Percentiles rank a stretch among this genome's conserved stretches.
Evolutionary conservation across 768 basidiomycete genomes (phyloP).

Genomic region (Lentinula raphanica): DNA sequence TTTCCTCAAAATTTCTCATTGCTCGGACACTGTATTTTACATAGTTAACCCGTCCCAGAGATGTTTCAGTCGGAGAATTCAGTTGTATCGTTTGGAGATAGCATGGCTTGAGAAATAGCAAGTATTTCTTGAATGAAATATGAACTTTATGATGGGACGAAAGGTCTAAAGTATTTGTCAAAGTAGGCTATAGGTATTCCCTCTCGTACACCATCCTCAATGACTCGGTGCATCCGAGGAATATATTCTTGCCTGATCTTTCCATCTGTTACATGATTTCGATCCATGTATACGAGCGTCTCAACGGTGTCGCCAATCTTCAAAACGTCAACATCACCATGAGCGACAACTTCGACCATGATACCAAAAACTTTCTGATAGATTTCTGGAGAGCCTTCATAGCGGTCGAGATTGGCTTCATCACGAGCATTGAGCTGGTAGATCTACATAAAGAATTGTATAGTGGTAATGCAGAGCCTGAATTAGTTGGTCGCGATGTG

Average conservation of each 20-base stretch:
- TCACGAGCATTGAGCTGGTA: constrained; percentile 37
- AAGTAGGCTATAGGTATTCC: constrained; percentile 39
- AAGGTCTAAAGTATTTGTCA: constrained; percentile 37
- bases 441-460: constrained; percentile 14
- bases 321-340: neutral
- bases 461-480: neutral
- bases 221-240: constrained; percentile 39
- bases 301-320: constrained; percentile 13
- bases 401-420: constrained; percentile 37
- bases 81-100: too few relatives aligned
- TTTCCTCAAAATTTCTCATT: too few relatives aligned
- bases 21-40: too few relatives aligned
- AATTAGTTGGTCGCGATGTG: neutral
- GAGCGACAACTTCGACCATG: constrained; percentile 20
- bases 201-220: constrained; percentile 33
- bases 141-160: constrained; percentile 23
- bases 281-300: constrained; percentile 39
- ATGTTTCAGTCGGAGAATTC: too few relatives aligned
- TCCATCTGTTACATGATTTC: constrained; percentile 24
- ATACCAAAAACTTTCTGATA: constrained; percentile 33
- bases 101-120: too few relatives aligned
- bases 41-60: too few relatives aligned
- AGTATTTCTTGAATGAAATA: neutral
- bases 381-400: constrained; percentile 31
- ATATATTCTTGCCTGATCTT: constrained; percentile 38